Base-by-base conservation (phyloP, 2,329 filamentous ascomycete species). In the Paecilomyces variotii region DNA sequence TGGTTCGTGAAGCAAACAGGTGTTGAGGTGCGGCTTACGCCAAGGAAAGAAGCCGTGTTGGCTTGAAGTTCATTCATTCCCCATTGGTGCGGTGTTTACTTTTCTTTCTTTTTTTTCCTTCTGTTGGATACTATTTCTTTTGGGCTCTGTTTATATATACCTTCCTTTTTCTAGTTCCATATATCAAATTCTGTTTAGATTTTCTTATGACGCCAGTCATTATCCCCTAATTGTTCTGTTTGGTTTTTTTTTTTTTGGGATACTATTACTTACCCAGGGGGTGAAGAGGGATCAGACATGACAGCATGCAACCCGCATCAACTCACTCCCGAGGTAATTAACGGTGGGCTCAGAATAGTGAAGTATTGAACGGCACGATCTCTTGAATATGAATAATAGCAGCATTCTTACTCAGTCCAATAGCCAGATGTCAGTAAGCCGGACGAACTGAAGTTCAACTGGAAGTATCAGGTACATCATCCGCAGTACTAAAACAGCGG, bases 1-100 rank as follows among this genome's bases (percentile, higher is more conserved):
- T 67, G 64, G 62, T 65, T 65, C 52, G 57, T 62, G 7, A 63
- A 65, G 54, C 64, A 65, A 54, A 52, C 53, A 10, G 61, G 60
- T 12, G 61, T 64, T 53, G 53, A 62, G 10, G 58, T 60, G 24
- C 52, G 54, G 50, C 24, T 52, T 28, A 52, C 50, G 24, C 50
- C 25, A 26, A 26, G 50, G 24, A 52, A 52, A 24, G 50, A 45
- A 45, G 39, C 35, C n/a, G 35, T 12, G 14, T 19, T 45, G 35
- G 35, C 35, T 39, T 45, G 39, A 45, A 45, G 39, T 45, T 45
- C 39, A 19, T 45, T 45, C 39, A 32, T 32, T 32, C 19, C 10
- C 32, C 14, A 45, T 45, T 45, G 35, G 14, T 19, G 35, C 14
- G 14, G 35, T n/a, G 7, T 32, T 32, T 32, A 19, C 11, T 10